Evolutionary conservation across 192 early-diverging fungal genomes (phyloP), one percentile per base, ranked within the genome.

Genomic region (Lobosporangium transversale): DNA sequence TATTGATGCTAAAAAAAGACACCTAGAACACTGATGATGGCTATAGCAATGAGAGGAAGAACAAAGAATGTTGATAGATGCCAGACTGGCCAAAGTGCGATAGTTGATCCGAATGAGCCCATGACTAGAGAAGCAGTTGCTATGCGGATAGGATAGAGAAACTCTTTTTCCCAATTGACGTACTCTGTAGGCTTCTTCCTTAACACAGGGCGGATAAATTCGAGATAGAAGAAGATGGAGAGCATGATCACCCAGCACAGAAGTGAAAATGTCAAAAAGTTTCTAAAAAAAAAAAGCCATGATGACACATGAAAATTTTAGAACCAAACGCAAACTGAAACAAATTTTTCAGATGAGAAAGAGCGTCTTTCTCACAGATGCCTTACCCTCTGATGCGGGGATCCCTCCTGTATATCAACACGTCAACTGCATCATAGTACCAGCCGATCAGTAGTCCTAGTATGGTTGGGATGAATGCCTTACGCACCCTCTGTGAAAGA

Each of bases 321-420:
- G 3, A 52, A 29, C 4, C 12, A 29, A 30, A 52, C 2, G 14
- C 7, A 55, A 55, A 30, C 17, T 9, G 3, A 36, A 55, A 36
- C 17, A 55, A n/a, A 55, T 10, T 20, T 10, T 20, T 3, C 31
- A 33, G 36, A 14, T 4, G 44, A 31, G n/a, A 55, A 33, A 35
- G 5, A 3, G 15, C n/a, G n/a, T 6, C 6, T 21, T 10, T 21
- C 47, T 23, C 18, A 20, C 10, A 21, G 6, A 1, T 21, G 9
- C 54, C 63, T 29, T 67, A 76, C 73, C 64, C 73, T 62, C 67
- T 76, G 53, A 76, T 76, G 27, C 73, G 58, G 14, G 73, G 40
- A 51, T 76, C 65, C 18, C 32, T 62, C 36, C 73, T 47, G 47
- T 36, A 76, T 52, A 76, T 58, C 21, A 76, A 32, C 1, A 76